Evolutionary conservation across 495 filamentous ascomycete genomes (phyloP), one percentile per base, ranked within the genome.

Genomic region (Durotheca rogersii): DNA sequence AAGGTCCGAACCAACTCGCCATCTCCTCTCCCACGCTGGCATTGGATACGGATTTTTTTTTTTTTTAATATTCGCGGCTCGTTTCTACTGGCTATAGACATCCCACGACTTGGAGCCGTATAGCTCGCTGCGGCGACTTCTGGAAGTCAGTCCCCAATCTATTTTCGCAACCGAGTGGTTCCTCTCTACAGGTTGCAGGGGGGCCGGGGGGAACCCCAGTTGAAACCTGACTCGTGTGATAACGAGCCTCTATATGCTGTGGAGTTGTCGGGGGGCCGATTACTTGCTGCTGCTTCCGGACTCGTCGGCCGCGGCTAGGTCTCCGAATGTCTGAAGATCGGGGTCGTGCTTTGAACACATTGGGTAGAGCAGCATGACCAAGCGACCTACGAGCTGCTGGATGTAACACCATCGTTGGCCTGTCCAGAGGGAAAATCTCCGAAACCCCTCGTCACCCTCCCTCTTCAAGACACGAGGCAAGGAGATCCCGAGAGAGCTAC

Each of bases 11-110:
- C 49, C 36, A 27, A 42, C 35, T 40, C 33, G 15, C 21, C 21
- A 34, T 43, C 19, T 21, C 29, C 42, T 27, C 38, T 38, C 36
- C 29, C 23, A 41, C 18, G 25, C 38, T 11, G 9, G 23, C 23
- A 27, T 27, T 27, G 37, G 11, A 38, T 42, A 39, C 39, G 36
- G 23, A 27, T 34, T 45, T 50, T 46, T n/a, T n/a, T n/a, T n/a
- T n/a, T n/a, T n/a, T n/a, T n/a, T n/a, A n/a, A n/a, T n/a, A n/a
- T n/a, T 43, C 43, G 48, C 37, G 34, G 31, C 35, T 40, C 20
- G 23, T 45, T 58, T 45, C 40, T 49, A 58, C 44, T 58, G 55
- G 55, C 35, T 23, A 37, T 41, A 43, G 45, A 15, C 12, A 38
- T 50, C 17, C 49, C 39, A 46, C 38, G 45, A 40, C 9, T 36